These are phyloP conservation scores for Thinopyrum elongatum DNA, from an alignment of 176 grass and related monocot genomes.

Conservation along the genomic window DNA sequence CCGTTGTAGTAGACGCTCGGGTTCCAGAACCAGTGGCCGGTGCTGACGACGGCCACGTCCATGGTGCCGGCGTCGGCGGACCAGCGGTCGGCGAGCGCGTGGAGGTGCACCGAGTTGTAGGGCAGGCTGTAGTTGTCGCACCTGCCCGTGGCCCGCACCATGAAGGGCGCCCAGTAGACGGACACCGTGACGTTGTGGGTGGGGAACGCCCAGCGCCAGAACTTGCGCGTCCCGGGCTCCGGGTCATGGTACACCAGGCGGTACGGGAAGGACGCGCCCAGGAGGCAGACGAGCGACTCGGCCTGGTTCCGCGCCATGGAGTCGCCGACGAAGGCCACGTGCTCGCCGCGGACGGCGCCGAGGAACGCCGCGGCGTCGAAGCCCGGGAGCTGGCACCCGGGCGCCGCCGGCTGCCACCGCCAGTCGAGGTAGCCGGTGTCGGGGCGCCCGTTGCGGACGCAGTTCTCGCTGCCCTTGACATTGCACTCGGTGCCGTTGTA, in stretches of 20 bases:
- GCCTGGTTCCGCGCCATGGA: constrained; percentile 46
- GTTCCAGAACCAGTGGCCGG: constrained; percentile 65
- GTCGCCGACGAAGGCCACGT: constrained; percentile 44
- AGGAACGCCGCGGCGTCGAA: constrained; percentile 35
- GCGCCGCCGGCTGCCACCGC: constrained; percentile 35
- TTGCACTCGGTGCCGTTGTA: constrained; percentile 43
- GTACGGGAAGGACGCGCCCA: constrained; percentile 22
- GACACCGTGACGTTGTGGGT: constrained; percentile 33
- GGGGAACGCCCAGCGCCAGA: constrained; percentile 40
- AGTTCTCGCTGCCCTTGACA: constrained; percentile 43
- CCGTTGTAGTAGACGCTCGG: constrained; percentile 43
- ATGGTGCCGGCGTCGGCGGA: constrained; percentile 29
- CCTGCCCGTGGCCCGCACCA: constrained; percentile 20
- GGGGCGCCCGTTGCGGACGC: constrained; percentile 40
- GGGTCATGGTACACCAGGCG: constrained; percentile 24
- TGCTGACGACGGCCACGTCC: constrained; percentile 41
- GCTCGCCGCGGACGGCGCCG: constrained; percentile 8
- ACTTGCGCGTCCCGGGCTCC: constrained; percentile 20
- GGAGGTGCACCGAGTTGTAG: constrained; percentile 7
- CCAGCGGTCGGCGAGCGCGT: constrained; percentile 36
- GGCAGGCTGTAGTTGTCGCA: constrained; percentile 18
- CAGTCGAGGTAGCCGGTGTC: constrained; percentile 44
- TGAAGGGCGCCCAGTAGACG: constrained; percentile 53
- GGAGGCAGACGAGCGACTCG: constrained; percentile 32
- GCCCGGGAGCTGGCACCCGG: constrained; percentile 8